These are phyloP conservation scores for Coemansia sp. DNA, from an alignment of 192 early-diverging fungal genomes.

Conservation along the genomic window DNA sequence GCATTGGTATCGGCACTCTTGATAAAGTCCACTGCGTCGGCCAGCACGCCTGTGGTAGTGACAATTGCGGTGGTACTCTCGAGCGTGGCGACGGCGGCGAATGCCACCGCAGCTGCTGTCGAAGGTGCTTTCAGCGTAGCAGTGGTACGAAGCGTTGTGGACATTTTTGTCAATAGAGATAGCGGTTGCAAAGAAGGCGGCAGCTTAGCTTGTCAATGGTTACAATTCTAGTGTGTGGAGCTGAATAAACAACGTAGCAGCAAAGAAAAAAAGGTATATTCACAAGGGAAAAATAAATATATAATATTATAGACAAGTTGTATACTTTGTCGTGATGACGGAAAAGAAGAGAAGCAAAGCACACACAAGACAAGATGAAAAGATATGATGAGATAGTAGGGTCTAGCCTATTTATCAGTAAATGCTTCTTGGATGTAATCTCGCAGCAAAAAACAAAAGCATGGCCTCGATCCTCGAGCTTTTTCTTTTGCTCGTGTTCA, in stretches of 20 bases:
- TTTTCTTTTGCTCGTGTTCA: background rate
- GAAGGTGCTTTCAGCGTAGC: constrained; percentile 21
- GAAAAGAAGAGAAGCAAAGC: background rate
- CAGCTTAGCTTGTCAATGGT: background rate
- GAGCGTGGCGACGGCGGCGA: constrained; percentile 17
- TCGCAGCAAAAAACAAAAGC: background rate
- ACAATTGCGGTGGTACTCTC: constrained; percentile 27
- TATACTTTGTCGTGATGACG: background rate
- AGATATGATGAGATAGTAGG: background rate
- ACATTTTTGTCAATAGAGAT: constrained; percentile 17
- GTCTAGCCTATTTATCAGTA: constrained; percentile 3
- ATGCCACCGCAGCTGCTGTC: constrained; percentile 35
- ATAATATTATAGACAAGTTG: background rate
- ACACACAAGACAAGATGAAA: background rate
- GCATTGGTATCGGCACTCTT: background rate
- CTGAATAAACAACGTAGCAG: no score
- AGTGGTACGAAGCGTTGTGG: constrained; percentile 19
- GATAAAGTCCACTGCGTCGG: constrained; percentile 15
- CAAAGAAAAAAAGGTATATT: background rate
- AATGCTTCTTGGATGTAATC: background rate
- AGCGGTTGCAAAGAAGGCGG: background rate
- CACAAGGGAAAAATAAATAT: constrained; percentile 5
- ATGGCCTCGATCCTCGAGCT: background rate
- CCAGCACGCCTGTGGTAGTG: background rate
- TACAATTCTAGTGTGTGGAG: background rate